Conservation (phyloP, 1,284 basidiomycete genomes). For the Malassezia caprae region DNA sequence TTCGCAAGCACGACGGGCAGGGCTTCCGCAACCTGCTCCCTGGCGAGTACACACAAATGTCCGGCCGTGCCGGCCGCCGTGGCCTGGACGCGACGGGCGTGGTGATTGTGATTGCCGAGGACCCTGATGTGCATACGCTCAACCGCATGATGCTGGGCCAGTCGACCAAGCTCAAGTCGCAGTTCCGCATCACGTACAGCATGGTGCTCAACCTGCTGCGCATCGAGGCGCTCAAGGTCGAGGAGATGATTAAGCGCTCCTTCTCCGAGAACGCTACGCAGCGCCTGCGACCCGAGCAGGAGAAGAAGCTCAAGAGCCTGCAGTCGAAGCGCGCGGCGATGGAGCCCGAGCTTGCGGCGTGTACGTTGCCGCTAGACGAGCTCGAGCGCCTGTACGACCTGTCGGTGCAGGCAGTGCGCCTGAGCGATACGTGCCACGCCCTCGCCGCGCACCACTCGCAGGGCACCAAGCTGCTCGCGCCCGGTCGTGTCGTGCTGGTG, state of each 20-base stretch:
- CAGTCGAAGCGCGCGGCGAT: conserved; percentile 60
- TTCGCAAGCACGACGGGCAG: conserved; percentile 88
- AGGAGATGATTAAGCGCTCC: conserved; percentile 99
- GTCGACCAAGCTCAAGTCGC: conserved; percentile 83
- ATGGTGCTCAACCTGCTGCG: conserved; percentile 97
- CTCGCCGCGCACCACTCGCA: conserved; percentile 59
- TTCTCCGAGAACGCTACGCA: conserved; percentile 98
- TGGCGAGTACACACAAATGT: conserved; percentile 87
- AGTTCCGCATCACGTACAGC: conserved; percentile 96
- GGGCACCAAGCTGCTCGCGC: conserved; percentile 60
- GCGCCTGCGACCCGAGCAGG: conserved; percentile 79
- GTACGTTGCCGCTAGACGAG: conserved; percentile 50
- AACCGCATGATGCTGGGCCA: conserved; percentile 85
- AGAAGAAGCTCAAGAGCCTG: conserved; percentile 60
- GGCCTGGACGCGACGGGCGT: conserved; percentile 91
- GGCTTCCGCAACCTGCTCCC: conserved; percentile 65
- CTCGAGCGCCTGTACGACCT: conserved; percentile 70
- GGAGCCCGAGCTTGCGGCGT: conserved; percentile 27
- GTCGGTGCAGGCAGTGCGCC: conserved; percentile 59
- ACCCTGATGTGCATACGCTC: conserved; percentile 59
- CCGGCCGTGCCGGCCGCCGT: conserved; percentile 88
- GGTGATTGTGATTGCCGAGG: conserved; percentile 76
- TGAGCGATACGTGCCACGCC: conserved; percentile 61
- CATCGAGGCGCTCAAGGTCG: conserved; percentile 88
- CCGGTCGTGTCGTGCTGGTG: conserved; percentile 74